phyloP scores from a whole-genome alignment of 805 yeast genomes.

The Alloascoidea africana region DNA sequence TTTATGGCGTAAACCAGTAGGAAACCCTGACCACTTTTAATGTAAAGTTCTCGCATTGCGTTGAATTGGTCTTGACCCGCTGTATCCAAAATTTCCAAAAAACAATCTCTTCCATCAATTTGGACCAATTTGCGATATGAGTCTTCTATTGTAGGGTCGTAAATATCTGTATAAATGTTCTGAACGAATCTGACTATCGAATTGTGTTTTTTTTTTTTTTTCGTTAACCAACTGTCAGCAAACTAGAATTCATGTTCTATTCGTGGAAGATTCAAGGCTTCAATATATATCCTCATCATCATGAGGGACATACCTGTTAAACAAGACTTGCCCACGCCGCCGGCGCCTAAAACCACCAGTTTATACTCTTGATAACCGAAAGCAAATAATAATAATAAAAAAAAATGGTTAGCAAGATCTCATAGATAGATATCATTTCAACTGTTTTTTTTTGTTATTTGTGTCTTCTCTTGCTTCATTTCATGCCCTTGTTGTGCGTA shows the following conservation, averaged over 20 bases:
- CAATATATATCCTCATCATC: not conserved
- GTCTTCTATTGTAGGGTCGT: conserved; percentile 81
- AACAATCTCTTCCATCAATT: conserved; percentile 75
- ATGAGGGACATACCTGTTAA: conserved; percentile 24
- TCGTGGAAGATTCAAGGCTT: not conserved
- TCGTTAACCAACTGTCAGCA: not conserved
- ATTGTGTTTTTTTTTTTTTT: not conserved
- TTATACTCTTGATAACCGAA: conserved; percentile 51
- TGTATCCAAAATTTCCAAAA: conserved; percentile 61
- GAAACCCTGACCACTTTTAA: conserved; percentile 72
- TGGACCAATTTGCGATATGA: conserved; percentile 73
- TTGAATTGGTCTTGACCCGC: conserved; percentile 80
- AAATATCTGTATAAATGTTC: conserved; percentile 69
- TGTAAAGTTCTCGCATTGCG: conserved; percentile 52
- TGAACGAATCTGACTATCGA: conserved; percentile 62
- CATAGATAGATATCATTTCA: too few relatives aligned
- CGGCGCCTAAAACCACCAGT: conserved; percentile 74
- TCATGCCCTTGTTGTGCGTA: too few relatives aligned
- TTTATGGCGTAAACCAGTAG: conserved; percentile 63
- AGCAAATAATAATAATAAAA: too few relatives aligned
- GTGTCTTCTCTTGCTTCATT: too few relatives aligned
- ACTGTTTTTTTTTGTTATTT: too few relatives aligned
- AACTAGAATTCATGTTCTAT: not conserved
- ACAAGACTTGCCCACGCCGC: conserved; percentile 86
- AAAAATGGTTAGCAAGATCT: conserved; percentile 1